Evolutionary conservation across 805 yeast genomes (phyloP).

Genomic region (Starmerella roubikii): DNA sequence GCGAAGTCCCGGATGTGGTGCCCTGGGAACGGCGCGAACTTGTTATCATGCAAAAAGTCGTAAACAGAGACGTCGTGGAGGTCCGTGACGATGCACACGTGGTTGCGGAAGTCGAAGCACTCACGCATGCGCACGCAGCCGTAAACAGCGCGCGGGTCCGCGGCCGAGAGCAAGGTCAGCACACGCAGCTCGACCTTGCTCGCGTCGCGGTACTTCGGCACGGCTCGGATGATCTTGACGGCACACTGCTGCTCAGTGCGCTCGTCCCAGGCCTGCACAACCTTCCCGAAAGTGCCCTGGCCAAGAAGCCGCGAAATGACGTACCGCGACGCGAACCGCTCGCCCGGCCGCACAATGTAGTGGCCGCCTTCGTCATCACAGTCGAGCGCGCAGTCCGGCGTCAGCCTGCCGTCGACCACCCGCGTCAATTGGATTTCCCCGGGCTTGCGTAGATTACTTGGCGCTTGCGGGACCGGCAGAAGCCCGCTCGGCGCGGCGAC

Average conservation of each 20-base stretch:
- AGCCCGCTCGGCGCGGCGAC: background rate
- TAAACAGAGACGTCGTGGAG: conserved; percentile 70
- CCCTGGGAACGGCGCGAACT: conserved; percentile 84
- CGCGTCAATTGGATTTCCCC: conserved; percentile 18
- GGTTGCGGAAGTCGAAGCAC: conserved; percentile 85
- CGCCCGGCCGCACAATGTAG: conserved; percentile 25
- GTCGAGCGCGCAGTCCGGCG: conserved; percentile 6
- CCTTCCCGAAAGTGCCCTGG: conserved; percentile 89
- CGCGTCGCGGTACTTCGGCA: conserved; percentile 91
- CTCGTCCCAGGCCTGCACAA: conserved; percentile 66
- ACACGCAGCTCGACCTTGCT: conserved; percentile 84
- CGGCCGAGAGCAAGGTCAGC: conserved; percentile 53
- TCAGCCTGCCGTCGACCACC: conserved; percentile 13
- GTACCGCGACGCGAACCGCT: conserved; percentile 49
- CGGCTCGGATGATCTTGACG: conserved; percentile 79
- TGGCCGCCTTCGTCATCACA: conserved; percentile 25
- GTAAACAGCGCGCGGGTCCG: conserved; percentile 53
- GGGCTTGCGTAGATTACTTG: conserved; percentile 15
- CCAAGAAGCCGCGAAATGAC: conserved; percentile 57
- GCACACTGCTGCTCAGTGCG: conserved; percentile 55
- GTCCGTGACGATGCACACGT: conserved; percentile 87
- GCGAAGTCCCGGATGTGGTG: conserved; percentile 82
- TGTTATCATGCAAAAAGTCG: conserved; percentile 77
- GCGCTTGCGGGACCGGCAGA: background rate
- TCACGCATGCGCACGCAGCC: conserved; percentile 79